Base-by-base conservation (phyloP, 495 filamentous ascomycete species). In the Amorphotheca resinae region DNA sequence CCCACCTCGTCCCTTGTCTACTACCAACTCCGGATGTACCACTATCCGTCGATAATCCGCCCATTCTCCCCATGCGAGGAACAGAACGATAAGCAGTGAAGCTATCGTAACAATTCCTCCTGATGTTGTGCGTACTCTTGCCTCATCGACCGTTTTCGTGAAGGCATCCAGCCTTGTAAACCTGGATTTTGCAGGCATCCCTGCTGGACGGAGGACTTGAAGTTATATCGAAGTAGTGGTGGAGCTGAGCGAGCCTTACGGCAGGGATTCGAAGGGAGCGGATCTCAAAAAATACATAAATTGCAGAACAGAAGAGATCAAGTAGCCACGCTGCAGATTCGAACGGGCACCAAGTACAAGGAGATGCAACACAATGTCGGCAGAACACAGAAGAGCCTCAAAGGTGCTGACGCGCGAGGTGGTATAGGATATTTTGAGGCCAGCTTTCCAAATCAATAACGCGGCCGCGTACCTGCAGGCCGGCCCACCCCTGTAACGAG, bases 61-160 rank as follows among this genome's bases (percentile, higher is more conserved):
- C 87, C 91, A 95, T 77, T 98, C 91, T 58, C 87, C 85, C 82
- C 86, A 89, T 12, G 87, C 75, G 42, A 98, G 74, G 61, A 78
- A 93, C 30, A 95, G 53, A 11, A 98, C 82, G 44, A 95, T 70
- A 18, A 96, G 64, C 52, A 98, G 62, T 49, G 85, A 93, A 50
- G 77, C 72, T 53, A 98, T 84, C 42, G 91, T 98, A 56, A 98
- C 85, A 46, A 96, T 77, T 52, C 91, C 91, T 38, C 91, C 91
- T 9, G 85, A 91, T 9, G 93, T 96, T n/a, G 91, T 98, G 54
- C 93, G 83, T 61, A 96, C 76, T 46, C 93, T 76, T 48, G 91
- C 91, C 79, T 98, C 91, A 58, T 96, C 93, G 34, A 98, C 91
- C 26, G 91, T 98, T 64, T 98, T 98, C 26, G 87, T 91, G 61